Evolutionary conservation across 2,329 filamentous ascomycete species (phyloP).

Genomic region (Hymenoscyphus fraxineus): DNA sequence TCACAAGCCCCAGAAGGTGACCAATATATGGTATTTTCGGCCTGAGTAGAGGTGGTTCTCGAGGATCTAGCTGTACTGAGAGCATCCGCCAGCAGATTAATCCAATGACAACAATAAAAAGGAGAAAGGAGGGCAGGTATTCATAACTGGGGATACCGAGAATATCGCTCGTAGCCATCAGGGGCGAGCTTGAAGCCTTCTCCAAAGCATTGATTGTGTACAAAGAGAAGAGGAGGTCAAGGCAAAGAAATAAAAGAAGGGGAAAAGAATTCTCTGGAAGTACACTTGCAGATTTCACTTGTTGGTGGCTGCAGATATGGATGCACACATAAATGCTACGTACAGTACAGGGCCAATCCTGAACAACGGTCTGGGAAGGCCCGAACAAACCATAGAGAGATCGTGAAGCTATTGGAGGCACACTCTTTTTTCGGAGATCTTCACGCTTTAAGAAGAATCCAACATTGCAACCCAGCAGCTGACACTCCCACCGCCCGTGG

Average conservation of each 20-base stretch:
- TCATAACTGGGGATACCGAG: background rate
- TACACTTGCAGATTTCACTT: background rate
- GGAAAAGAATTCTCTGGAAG: background rate
- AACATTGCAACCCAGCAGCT: background rate
- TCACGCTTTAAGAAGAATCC: background rate
- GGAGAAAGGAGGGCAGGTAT: conserved; percentile 20
- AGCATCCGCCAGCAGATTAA: conserved; percentile 16
- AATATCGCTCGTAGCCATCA: background rate
- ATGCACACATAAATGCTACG: background rate
- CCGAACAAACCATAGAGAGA: background rate
- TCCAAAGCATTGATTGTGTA: background rate
- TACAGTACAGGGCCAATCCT: background rate
- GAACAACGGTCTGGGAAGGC: background rate
- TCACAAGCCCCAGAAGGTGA: conserved; percentile 42
- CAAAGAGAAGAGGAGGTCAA: background rate
- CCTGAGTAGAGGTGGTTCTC: conserved; percentile 43
- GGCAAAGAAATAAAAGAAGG: background rate
- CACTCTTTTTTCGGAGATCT: background rate
- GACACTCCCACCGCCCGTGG: background rate
- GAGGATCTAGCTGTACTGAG: conserved; percentile 25
- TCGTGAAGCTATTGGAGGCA: background rate
- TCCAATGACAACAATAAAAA: conserved; percentile 13
- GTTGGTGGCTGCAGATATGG: conserved; percentile 1
- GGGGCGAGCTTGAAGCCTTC: background rate
- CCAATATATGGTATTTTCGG: conserved; percentile 43